Base-by-base conservation (phyloP, 2,329 filamentous ascomycete species). In the Sporothrix curviconia region DNA sequence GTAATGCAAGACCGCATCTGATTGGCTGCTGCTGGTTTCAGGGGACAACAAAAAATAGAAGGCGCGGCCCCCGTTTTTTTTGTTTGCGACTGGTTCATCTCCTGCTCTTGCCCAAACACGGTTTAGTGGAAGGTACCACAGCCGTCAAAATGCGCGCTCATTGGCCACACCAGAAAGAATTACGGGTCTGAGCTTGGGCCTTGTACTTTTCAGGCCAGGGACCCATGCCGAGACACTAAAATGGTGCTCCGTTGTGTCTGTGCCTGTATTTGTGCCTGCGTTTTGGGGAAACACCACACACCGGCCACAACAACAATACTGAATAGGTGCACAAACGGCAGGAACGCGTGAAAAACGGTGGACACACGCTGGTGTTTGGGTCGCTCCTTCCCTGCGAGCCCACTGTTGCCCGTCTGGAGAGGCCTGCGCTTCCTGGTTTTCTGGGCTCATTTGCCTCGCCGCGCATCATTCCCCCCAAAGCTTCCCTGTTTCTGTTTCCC, bases 101-200 rank as follows among this genome's bases (percentile, higher is more conserved):
- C 4, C 19, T 22, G 49, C 49, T 19, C 37, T 47, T 56, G 19
- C 11, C 58, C 59, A 47, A 58, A 58, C 57, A 55, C 17, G 61
- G 59, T 60, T 62, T 61, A 62, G 60, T 30, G 54, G 50, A 14
- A 60, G 59, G 59, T 52, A 60, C 57, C 30, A 39, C 42, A 12
- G 54, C 14, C 55, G 22, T 17, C 14, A 34, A 22, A 24, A 19
- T 30, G 46, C 25, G 19, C 22, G 14, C 8, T 54, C 3, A 55
- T 44, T 55, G 39, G 51, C 30, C 40, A 19, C 4, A n/a, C 6
- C 7, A 3, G 7, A 6, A 8, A 4, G 37, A 25, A 37, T n/a
- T n/a, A 34, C 19, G 30, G 52, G 42, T 24, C 32, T 28, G 28
- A 14, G 34, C 30, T 50, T 22, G 36, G 22, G 15, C 55, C 36